Evolutionary conservation across 2,329 filamentous ascomycete species (phyloP).

Genomic region (Rutstroemia sp.): DNA sequence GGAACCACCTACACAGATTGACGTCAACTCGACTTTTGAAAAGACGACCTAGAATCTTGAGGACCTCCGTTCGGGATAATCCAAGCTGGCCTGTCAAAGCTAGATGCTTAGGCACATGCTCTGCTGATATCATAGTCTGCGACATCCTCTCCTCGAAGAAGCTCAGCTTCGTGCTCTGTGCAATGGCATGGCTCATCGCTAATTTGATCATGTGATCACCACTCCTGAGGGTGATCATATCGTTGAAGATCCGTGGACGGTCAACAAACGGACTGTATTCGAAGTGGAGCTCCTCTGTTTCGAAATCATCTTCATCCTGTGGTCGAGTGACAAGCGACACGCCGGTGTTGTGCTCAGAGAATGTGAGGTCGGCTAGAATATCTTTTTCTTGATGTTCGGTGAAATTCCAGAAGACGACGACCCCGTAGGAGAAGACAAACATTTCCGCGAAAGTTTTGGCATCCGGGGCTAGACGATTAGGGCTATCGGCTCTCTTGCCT

Average conservation of each 20-base stretch:
- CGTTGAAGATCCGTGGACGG: slow-evolving; percentile 89
- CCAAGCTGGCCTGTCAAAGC: slow-evolving; percentile 85
- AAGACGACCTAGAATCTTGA: slow-evolving; percentile 80
- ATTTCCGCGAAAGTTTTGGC: slow-evolving; percentile 83
- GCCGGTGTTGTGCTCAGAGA: slow-evolving; percentile 62
- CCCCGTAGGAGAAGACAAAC: slow-evolving; percentile 95
- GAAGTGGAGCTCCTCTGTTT: slow-evolving; percentile 98
- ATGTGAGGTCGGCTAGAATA: slow-evolving; percentile 88
- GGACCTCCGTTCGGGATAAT: slow-evolving; percentile 86
- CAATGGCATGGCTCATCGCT: slow-evolving; percentile 94
- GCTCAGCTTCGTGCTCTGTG: slow-evolving; percentile 91
- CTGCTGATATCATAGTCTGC: slow-evolving; percentile 85
- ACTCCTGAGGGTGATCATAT: slow-evolving; percentile 95
- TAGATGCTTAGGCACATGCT: slow-evolving; percentile 82
- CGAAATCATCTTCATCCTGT: slow-evolving; percentile 81
- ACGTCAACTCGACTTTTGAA: slow-evolving; percentile 96
- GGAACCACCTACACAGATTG: slow-evolving; percentile 72
- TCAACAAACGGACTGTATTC: slow-evolving; percentile 86
- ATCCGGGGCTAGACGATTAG: slow-evolving; percentile 58
- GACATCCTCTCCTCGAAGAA: slow-evolving; percentile 97
- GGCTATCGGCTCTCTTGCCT: slow-evolving; percentile 39
- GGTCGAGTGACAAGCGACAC: slow-evolving; percentile 69
- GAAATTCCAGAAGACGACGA: slow-evolving; percentile 99
- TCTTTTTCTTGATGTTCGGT: slow-evolving; percentile 94
- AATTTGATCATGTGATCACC: slow-evolving; percentile 99